Evolutionary conservation across 495 filamentous ascomycete genomes (phyloP).

Genomic region (Neurospora hispaniola): DNA sequence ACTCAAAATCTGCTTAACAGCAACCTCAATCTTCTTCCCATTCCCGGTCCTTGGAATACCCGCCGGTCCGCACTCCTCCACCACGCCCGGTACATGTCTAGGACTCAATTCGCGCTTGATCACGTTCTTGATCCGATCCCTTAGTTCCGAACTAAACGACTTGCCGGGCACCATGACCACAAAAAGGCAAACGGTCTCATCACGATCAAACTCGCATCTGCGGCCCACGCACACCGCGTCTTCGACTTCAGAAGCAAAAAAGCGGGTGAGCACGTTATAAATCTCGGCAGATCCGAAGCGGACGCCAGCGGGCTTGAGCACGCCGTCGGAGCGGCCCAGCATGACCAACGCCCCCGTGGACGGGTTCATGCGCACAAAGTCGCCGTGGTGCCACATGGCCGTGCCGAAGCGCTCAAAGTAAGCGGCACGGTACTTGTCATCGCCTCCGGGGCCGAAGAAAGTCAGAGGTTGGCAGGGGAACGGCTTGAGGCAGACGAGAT

Average conservation of each 20-base stretch:
- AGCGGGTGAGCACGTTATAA: constrained; percentile 76
- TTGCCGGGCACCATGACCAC: constrained; percentile 55
- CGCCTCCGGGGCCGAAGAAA: constrained; percentile 72
- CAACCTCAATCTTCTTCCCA: constrained; percentile 90
- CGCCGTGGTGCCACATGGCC: constrained; percentile 84
- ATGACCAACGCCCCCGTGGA: constrained; percentile 69
- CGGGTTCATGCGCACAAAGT: constrained; percentile 73
- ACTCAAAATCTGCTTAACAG: constrained; percentile 89
- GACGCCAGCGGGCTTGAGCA: constrained; percentile 69
- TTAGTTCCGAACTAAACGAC: constrained; percentile 41
- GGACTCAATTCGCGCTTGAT: constrained; percentile 69
- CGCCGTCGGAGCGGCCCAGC: constrained; percentile 70
- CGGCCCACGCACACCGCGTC: constrained; percentile 81
- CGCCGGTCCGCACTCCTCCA: constrained; percentile 52
- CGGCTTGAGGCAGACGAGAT: constrained; percentile 75
- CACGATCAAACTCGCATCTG: constrained; percentile 56
- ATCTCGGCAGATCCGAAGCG: constrained; percentile 78
- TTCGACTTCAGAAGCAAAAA: constrained; percentile 66
- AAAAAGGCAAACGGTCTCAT: constrained; percentile 83
- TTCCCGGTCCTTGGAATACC: constrained; percentile 86
- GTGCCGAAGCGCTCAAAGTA: constrained; percentile 75
- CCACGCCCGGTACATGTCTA: constrained; percentile 73
- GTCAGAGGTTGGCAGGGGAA: constrained; percentile 86
- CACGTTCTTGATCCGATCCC: constrained; percentile 45
- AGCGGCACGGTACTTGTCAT: constrained; percentile 60